Evolutionary conservation across 495 filamentous ascomycete species (phyloP).

Genomic region (Trichoderma erinaceum): DNA sequence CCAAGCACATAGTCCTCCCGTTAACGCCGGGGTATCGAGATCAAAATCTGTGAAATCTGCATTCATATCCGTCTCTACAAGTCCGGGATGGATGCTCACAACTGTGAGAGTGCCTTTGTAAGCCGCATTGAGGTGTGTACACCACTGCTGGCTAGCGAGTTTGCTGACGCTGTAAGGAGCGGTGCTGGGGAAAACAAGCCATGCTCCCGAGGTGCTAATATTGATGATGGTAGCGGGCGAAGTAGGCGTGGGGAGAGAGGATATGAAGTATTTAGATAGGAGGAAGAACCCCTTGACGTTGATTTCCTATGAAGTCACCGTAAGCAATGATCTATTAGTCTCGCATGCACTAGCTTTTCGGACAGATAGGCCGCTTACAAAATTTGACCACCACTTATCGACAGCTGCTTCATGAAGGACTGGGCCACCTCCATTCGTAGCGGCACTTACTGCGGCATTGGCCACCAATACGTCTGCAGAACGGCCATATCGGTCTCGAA

Average conservation of each 20-base stretch:
- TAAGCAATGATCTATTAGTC: neutral
- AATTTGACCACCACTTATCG: neutral
- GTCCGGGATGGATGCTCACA: neutral
- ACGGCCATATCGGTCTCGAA: slow-evolving; percentile 31
- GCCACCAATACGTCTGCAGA: slow-evolving; percentile 41
- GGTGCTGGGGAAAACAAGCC: neutral
- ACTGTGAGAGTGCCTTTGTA: neutral
- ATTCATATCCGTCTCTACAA: neutral
- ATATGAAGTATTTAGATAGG: neutral
- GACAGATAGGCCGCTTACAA: neutral
- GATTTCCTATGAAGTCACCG: neutral
- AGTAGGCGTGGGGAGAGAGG: neutral
- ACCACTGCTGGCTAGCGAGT: neutral
- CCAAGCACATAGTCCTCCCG: neutral
- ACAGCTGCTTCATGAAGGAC: neutral
- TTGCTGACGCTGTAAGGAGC: neutral
- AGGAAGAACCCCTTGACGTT: slow-evolving; percentile 1
- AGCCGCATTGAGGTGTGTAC: neutral
- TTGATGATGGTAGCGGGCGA: neutral
- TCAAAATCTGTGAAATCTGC: neutral
- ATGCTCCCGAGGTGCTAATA: neutral
- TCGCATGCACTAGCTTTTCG: neutral
- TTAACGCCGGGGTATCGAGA: neutral
- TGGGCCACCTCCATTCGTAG: neutral
- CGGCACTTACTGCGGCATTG: slow-evolving; percentile 32